Evolutionary conservation across 805 yeast genomes (phyloP).

Genomic region (Sugiyamaella chiloensis): DNA sequence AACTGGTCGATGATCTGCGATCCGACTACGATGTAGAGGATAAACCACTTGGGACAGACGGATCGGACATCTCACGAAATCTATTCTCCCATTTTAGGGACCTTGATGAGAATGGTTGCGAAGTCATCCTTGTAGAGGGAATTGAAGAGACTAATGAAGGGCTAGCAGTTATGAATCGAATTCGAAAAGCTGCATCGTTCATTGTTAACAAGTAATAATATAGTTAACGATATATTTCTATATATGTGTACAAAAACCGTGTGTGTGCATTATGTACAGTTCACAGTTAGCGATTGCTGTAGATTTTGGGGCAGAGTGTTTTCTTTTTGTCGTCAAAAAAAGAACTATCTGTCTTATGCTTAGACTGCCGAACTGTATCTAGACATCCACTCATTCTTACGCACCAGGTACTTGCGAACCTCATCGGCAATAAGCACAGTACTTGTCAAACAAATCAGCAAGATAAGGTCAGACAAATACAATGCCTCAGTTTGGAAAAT

Average conservation of each 20-base stretch:
- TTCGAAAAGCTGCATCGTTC: conserved; percentile 75
- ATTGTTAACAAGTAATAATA: too few species aligned
- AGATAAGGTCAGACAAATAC: conserved; percentile 61
- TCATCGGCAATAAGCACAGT: conserved; percentile 87
- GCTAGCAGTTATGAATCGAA: conserved; percentile 89
- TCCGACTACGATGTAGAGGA: conserved; percentile 1
- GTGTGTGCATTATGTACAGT: too few species aligned
- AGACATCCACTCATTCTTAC: conserved; percentile 24
- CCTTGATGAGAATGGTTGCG: conserved; percentile 64
- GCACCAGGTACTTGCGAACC: conserved; percentile 52
- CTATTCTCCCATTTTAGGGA: conserved; percentile 71
- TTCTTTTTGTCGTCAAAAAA: too few species aligned
- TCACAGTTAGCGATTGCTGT: too few species aligned
- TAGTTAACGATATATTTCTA: too few species aligned
- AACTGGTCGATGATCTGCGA: conserved; percentile 10
- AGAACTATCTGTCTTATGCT: conserved; percentile 1
- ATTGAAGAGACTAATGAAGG: conserved; percentile 76
- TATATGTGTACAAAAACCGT: too few species aligned
- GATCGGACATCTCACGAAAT: conserved; percentile 66
- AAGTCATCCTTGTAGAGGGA: conserved; percentile 80
- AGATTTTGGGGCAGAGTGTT: too few species aligned
- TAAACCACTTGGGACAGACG: conserved; percentile 43
- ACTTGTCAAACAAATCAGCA: conserved; percentile 63
- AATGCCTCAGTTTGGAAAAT: conserved; percentile 95
- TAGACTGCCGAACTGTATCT: conserved; percentile 26